A percentile compares a stretch with the other conserved stretches of the same genome.
Conservation (phyloP, 2,329 filamentous ascomycete genomes). For the Fusarium sacchari region DNA sequence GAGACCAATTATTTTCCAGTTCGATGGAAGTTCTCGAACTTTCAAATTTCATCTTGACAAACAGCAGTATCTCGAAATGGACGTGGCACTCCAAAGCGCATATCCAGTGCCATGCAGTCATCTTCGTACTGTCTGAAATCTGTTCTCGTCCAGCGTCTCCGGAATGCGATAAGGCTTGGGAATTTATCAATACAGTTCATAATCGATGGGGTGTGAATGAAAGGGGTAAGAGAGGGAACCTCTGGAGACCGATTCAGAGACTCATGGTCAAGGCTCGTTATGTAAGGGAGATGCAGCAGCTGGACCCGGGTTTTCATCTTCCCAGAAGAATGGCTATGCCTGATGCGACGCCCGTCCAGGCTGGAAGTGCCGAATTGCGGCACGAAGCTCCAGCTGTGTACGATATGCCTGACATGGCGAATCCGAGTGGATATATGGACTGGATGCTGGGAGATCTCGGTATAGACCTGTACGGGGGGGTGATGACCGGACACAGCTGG, state of each 20-base stretch:
- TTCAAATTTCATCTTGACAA: not conserved
- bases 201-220: not conserved
- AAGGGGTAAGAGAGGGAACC: not conserved
- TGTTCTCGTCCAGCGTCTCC: accelerated
- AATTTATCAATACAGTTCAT: not conserved
- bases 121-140: not conserved
- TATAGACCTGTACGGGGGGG: not conserved
- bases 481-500: not conserved
- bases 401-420: accelerated
- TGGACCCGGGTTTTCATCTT: not conserved
- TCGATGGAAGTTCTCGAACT: not conserved
- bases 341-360: accelerated
- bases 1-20: not conserved
- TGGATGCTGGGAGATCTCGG: not conserved
- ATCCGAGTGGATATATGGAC: not conserved
- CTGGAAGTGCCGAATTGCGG: accelerated
- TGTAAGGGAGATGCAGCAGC: not conserved
- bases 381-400: accelerated
- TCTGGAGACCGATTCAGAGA: not conserved
- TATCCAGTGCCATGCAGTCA: not conserved
- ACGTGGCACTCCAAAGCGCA: not conserved
- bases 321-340: not conserved
- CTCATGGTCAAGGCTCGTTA: not conserved
- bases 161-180: not conserved
- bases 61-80: not conserved